Evolutionary conservation across 805 yeast species (phyloP), one percentile per base, ranked within the genome.

Genomic region (Kuraishia cidri): DNA sequence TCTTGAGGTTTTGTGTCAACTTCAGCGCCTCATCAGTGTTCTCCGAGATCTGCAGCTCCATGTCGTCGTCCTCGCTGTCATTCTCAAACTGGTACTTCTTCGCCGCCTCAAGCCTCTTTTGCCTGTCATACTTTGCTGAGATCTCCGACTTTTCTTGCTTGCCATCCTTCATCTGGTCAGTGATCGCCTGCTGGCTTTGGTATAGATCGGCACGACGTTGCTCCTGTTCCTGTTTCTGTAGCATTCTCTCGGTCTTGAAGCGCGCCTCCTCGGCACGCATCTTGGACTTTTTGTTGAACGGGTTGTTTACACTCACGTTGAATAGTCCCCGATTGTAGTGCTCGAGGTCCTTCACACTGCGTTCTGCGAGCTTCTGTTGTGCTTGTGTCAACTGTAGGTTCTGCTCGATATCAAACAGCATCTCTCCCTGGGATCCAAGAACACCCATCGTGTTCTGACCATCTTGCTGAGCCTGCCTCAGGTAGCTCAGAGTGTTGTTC

Each of bases 351-450:
- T 69, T 70, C 23, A 90, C 90, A 54, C 84, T 83, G 26, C 77
- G 84, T 41, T 81, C 87, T 4, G 94, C 94, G 34, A 83, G 72
- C 44, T 76, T 65, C 37, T 84, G 83, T 52, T 87, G 95, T 3
- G 85, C 79, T 37, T 78, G 81, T 33, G 94, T 85, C 34, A 83
- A 60, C 34, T 82, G 73, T 43, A 90, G 61, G 42, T 79, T 79
- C 42, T 74, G 73, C 51, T 92, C 96, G 14, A 88, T 77, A 47
- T 74, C 75, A 53, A 80, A 83, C 41, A 92, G 63, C 31, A 85
- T 67, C 51, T 87, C 96, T 36, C 92, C 77, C 56, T 92, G 97
- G n/a, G 88, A 73, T 17, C 98, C 98, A 31, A 92, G 67, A 75
- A 85, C 75, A 19, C 96, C 97, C 40, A 90, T 58, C 0, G 97